Conservation (phyloP, 176 grass and related monocot species). For the Dactylis glomerata region DNA sequence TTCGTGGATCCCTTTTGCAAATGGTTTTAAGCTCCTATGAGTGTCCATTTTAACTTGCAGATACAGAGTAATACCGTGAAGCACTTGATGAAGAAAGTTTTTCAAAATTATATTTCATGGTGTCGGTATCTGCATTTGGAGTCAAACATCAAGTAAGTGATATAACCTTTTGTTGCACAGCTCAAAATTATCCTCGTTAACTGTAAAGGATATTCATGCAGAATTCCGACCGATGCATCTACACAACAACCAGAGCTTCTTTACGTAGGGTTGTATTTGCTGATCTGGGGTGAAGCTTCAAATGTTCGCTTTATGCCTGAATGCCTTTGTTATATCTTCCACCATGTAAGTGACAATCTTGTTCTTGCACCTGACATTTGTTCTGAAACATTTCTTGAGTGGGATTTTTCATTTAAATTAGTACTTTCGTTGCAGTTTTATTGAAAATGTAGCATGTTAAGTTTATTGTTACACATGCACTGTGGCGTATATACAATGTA, state of each 20-base stretch:
- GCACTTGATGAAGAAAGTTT: slow-evolving; percentile 54
- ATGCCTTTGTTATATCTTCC: slow-evolving; percentile 96
- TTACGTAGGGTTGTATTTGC: slow-evolving; percentile 86
- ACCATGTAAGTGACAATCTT: slow-evolving; percentile 63
- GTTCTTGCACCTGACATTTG: slow-evolving; percentile 14
- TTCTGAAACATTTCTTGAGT: neutral
- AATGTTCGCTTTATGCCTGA: slow-evolving; percentile 98
- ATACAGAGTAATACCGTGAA: slow-evolving; percentile 39
- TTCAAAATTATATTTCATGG: slow-evolving; percentile 81
- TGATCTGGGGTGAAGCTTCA: slow-evolving; percentile 99
- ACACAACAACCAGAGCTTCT: slow-evolving; percentile 73
- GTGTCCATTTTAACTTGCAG: slow-evolving; percentile 37
- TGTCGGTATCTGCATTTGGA: slow-evolving; percentile 72
- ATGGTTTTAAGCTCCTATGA: neutral
- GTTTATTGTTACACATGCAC: neutral
- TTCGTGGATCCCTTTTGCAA: neutral
- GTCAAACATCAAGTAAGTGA: slow-evolving; percentile 49
- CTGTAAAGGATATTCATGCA: slow-evolving; percentile 7
- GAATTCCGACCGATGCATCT: slow-evolving; percentile 20
- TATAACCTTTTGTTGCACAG: slow-evolving; percentile 8
- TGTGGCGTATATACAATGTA: neutral
- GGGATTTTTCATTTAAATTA: neutral
- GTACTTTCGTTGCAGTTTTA: neutral
- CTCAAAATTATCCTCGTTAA: neutral
- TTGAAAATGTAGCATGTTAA: slow-evolving; percentile 3